Evolutionary conservation across 805 yeast genomes (phyloP), one percentile per base, ranked within the genome.

Genomic region (Wickerhamiella lipophila): DNA sequence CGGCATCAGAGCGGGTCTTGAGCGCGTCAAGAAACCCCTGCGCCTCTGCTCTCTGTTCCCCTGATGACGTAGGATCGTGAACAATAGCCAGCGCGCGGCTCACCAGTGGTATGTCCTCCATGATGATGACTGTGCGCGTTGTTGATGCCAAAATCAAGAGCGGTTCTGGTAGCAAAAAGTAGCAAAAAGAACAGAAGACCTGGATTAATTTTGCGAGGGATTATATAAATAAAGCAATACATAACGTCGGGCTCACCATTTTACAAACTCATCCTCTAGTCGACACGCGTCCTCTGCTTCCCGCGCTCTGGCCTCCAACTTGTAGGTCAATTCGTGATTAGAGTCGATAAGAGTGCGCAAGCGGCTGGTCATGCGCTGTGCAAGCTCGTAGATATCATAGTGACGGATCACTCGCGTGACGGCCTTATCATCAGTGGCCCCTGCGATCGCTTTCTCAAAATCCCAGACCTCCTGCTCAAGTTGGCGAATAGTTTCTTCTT

Each of bases 1-100:
- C 96, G 18, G 94, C 80, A 60, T 88, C 94, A 8, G 80, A 83
- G 53, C 81, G 79, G 40, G 71, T 66, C 60, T 85, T 88, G 22
- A 89, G 76, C 9, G 77, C 69, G 56, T 87, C 96, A 27, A 92
- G 69, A 55, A 85, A 84, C 62, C 54, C 58, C 53, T 77, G 81
- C 6, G 81, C 81, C 50, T 73, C 72, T 42, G 70, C 69, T 27
- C 83, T 69, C 46, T 51, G 56, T 16, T 56, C 56, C 34, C 60
- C 58, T 11, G 64, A 46, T 35, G 65, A 56, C 25, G 56, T 26
- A n/a, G 68, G 60, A 47, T 56, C 49, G 56, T 65, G 67, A 42
- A 65, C 62, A 15, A 62, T 59, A 39, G 78, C 84, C 53, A 89
- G 70, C 6, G 97, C 96, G 34, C 75, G 68, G 15, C 82, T 75